Base-by-base conservation (phyloP, 768 basidiomycete genomes). In the Boletus pseudo-olivaceus region DNA sequence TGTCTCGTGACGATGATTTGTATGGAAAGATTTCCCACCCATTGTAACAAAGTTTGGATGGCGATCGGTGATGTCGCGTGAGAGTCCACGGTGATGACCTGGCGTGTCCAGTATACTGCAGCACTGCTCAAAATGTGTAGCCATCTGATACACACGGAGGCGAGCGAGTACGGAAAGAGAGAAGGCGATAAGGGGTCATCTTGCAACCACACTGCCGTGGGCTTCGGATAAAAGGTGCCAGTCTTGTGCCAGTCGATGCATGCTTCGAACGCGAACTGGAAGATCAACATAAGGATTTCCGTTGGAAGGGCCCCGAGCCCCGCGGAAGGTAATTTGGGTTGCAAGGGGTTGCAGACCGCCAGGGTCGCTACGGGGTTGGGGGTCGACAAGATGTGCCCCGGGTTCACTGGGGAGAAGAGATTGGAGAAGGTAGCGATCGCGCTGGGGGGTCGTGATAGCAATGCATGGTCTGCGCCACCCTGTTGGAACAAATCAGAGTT, bases 71-170 rank as follows among this genome's bases (percentile, higher is more conserved):
- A 23, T 23, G 53, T 41, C 35, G 29, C 35, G 23, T 47, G 23
- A 33, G 57, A 47, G 39, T 60, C 62, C 27, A 63, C 43, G 29
- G 45, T 61, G 37, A 63, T 29, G 48, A 63, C 43, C 39, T 52
- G 49, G 40, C 62, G 62, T 34, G 61, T 62, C 62, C 61, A 62
- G 49, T 54, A 62, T 17, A 47, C 57, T 6, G 53, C 49, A 15
- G 49, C 38, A 23, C 23, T 51, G 29, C 46, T 46, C 44, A 63
- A 19, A 12, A 62, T 49, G 30, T 54, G 62, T 5, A 50, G 41
- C 61, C 61, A 62, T 29, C 58, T 47, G 39, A 46, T 14, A 29
- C 62, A 62, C 19, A 63, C 62, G 6, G 52, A 57, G 20, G 62
- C 58, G 27, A 37, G 40, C 17, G 49, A 45, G 29, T 53, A 58